Evolutionary conservation across 208 protist species (phyloP).

Genomic region (Crithidia acanthocephali): DNA sequence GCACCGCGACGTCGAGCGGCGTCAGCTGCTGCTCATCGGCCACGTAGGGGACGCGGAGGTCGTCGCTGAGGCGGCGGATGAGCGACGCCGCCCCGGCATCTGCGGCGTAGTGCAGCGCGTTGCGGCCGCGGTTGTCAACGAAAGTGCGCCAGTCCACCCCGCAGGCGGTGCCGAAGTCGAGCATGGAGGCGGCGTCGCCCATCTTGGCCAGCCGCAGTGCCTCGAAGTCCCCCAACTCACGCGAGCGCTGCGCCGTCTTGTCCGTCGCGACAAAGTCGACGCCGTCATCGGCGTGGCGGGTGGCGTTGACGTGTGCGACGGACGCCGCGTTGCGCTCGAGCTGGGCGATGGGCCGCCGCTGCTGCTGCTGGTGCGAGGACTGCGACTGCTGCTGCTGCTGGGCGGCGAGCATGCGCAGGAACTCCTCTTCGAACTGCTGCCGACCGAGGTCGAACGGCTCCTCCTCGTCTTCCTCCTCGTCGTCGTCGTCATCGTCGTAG

Average conservation of each 20-base stretch:
- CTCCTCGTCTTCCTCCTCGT: constrained; percentile 39
- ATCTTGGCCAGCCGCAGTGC: constrained; percentile 84
- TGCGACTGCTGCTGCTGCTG: constrained; percentile 14
- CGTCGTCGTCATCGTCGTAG: constrained; percentile 30
- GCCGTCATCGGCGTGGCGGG: constrained; percentile 34
- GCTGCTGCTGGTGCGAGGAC: constrained; percentile 15
- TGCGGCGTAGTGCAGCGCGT: constrained; percentile 85
- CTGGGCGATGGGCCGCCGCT: background rate
- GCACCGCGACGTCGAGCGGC: constrained; percentile 77
- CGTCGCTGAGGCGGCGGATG: constrained; percentile 47
- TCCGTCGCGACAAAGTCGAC: constrained; percentile 53
- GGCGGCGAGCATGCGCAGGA: constrained; percentile 15
- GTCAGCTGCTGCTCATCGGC: constrained; percentile 72
- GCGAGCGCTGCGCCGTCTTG: constrained; percentile 23
- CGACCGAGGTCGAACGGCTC: constrained; percentile 21
- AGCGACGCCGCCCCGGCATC: constrained; percentile 63
- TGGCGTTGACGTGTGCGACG: constrained; percentile 36
- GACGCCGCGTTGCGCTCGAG: constrained; percentile 34
- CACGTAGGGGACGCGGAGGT: constrained; percentile 56
- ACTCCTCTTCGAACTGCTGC: constrained; percentile 39
- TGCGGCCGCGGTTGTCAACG: constrained; percentile 75
- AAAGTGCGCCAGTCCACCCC: constrained; percentile 48
- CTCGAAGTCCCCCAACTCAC: constrained; percentile 82
- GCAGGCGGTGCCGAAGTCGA: constrained; percentile 46
- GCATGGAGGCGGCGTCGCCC: constrained; percentile 70